Conservation (phyloP, 768 basidiomycete genomes). For the Naganishia onofrii region DNA sequence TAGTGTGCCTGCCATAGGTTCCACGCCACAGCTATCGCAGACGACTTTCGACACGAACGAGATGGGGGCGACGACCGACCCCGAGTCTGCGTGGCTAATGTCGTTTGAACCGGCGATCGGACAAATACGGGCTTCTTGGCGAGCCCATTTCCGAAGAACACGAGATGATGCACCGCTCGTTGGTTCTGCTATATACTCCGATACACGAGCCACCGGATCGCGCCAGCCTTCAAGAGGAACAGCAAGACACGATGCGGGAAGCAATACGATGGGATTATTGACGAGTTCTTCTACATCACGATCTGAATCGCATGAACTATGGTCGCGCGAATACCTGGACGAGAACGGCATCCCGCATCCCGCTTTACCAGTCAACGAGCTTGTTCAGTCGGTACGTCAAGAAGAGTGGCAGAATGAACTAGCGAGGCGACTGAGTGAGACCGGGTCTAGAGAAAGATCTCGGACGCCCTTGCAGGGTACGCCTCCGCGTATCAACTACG, state of each 20-base stretch:
- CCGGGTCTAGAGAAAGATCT: neutral
- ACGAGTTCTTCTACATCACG: neutral
- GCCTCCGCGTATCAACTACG: constrained; percentile 9
- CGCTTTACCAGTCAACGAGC: constrained; percentile 6
- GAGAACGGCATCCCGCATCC: constrained; percentile 24
- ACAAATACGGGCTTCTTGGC: constrained; percentile 26
- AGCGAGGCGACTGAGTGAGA: neutral
- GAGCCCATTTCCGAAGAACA: constrained; percentile 18
- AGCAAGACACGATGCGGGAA: neutral
- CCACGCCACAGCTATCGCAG: neutral
- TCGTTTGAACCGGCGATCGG: constrained; percentile 28
- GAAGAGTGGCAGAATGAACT: constrained; percentile 1
- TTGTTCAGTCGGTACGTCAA: constrained; percentile 16
- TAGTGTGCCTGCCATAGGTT: neutral
- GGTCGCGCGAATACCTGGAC: constrained; percentile 29
- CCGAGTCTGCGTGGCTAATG: constrained; percentile 24
- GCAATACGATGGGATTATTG: neutral
- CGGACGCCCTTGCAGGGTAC: neutral
- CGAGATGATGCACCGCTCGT: neutral
- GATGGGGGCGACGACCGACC: neutral
- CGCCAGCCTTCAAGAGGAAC: neutral
- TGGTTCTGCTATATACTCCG: neutral
- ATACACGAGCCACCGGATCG: neutral
- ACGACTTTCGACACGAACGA: neutral
- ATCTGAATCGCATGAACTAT: neutral